Base-by-base conservation (phyloP, 169 alveolate species). In the Prorocentrum cordatum region DNA sequence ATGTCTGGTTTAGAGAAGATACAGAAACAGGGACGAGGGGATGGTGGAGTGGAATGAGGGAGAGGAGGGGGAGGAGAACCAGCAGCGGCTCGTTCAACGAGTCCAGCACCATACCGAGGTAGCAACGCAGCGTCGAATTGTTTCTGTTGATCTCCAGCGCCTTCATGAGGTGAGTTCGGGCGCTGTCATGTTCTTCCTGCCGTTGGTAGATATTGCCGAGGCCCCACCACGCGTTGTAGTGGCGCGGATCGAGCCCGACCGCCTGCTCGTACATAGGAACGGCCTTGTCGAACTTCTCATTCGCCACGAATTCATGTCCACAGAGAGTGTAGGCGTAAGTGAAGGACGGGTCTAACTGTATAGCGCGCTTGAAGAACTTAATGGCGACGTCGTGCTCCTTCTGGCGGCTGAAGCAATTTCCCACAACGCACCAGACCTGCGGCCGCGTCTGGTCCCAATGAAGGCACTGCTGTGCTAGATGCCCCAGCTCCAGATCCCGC, bases 171-270 rank as follows among this genome's bases (percentile, higher is more conserved):
- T 9, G 5, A 27, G 10, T 24, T 42, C 29, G 18, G 72, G 0
- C 1, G 10, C 24, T 12, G 75, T 77, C 88, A 59, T 77, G 88
- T 62, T 77, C 88, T 31, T 77, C 88, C 38, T 82, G 91, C 38
- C 91, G 91, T 20, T 38, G 91, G 68, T 82, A 82, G 32, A 82
- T 82, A 80, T 82, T 82, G 18, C 91, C 91, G 22, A 82, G 80
- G 45, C 91, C 91, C 54, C 54, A 42, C 91, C 91, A 82, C 22
- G 91, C 91, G 31, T 82, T 82, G 91, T 82, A 82, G n/a, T 82
- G 91, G 38, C 91, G 47, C 3, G 91, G 91, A 26, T 82, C 91
- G 27, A 82, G 42, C 33, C 39, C 33, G 50, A 82, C 24, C 29
- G 91, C 91, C 27, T 64, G 29, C 61, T 82, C 80, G 80, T 82